A percentile compares a stretch with the other conserved stretches of the same genome.
phyloP scores from a whole-genome alignment of 2,329 filamentous ascomycete species.

The Neonectria coccinea region DNA sequence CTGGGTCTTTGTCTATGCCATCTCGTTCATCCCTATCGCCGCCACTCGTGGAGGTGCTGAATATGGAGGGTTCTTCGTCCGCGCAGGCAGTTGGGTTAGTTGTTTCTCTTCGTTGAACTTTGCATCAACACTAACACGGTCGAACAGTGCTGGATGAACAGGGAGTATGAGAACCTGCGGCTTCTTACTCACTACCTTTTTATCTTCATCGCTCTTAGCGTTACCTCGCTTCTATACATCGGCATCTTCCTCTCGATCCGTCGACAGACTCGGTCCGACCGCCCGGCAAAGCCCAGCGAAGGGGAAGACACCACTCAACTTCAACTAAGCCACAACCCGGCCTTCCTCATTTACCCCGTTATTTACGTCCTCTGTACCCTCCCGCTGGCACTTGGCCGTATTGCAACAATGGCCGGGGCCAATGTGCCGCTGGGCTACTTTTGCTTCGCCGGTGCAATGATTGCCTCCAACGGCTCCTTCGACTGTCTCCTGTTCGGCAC shows the following conservation, averaged over 20 bases:
- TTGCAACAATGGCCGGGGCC: conserved; percentile 69
- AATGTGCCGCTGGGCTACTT: conserved; percentile 66
- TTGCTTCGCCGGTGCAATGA: conserved; percentile 69
- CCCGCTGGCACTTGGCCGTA: conserved; percentile 73
- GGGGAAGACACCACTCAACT: conserved; percentile 30
- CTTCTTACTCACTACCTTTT: conserved; percentile 73
- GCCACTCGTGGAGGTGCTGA: conserved; percentile 56
- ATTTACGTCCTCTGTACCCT: conserved; percentile 78
- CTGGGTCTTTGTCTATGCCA: conserved; percentile 71
- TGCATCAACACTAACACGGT: conserved; percentile 23
- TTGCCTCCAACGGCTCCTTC: conserved; percentile 67
- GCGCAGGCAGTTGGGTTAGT: conserved; percentile 72
- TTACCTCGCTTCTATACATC: conserved; percentile 55
- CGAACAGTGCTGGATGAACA: conserved; percentile 71
- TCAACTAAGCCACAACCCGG: conserved; percentile 55
- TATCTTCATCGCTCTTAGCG: conserved; percentile 62
- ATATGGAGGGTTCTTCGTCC: conserved; percentile 67
- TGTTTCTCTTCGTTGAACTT: neutral
- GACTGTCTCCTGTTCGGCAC: conserved; percentile 66
- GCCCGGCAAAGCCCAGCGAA: conserved; percentile 21
- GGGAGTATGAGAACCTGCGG: conserved; percentile 64
- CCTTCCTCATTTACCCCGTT: conserved; percentile 75
- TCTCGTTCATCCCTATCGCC: conserved; percentile 64
- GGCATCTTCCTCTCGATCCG: conserved; percentile 56
- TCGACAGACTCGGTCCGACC: conserved; percentile 34